phyloP scores from a whole-genome alignment of 371 early-diverging fungal genomes.

The Actinomucor elegans region DNA sequence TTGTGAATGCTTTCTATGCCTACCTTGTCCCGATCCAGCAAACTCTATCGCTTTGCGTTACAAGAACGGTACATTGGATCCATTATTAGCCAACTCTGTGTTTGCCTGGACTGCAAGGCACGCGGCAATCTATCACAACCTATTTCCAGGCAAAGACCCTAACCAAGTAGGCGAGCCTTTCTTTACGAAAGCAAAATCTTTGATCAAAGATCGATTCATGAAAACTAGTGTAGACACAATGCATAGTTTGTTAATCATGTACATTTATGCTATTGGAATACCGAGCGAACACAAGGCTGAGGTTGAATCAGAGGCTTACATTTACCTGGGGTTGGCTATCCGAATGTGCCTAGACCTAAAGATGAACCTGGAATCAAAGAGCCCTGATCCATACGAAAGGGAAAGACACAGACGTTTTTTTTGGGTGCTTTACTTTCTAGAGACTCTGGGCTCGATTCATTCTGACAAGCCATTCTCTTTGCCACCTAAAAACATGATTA shows the following conservation, averaged over 20 bases:
- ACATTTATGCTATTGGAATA: constrained; percentile 50
- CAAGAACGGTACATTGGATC: constrained; percentile 20
- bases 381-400: constrained; percentile 4
- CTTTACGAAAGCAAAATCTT: constrained; percentile 33
- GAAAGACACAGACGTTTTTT: constrained; percentile 40
- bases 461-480: constrained; percentile 45
- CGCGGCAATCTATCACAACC: constrained; percentile 45
- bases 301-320: constrained; percentile 50
- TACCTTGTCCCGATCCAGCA: constrained; percentile 19
- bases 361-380: constrained; percentile 31
- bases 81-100: constrained; percentile 38
- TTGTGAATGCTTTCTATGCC: constrained; percentile 28
- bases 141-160: constrained; percentile 45
- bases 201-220: constrained; percentile 37
- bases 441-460: constrained; percentile 41
- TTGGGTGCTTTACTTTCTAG: constrained; percentile 42
- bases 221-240: constrained; percentile 38
- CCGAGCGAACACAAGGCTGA: constrained; percentile 19
- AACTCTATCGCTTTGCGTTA: constrained; percentile 17
- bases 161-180: constrained; percentile 43
- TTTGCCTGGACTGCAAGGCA: constrained; percentile 52
- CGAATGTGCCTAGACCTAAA: constrained; percentile 48
- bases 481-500: constrained; percentile 28
- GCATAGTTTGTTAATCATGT: constrained; percentile 47
- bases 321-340: constrained; percentile 45